Conservation (phyloP, 1,139 yeast species). For the Taphrina flavorubra region DNA sequence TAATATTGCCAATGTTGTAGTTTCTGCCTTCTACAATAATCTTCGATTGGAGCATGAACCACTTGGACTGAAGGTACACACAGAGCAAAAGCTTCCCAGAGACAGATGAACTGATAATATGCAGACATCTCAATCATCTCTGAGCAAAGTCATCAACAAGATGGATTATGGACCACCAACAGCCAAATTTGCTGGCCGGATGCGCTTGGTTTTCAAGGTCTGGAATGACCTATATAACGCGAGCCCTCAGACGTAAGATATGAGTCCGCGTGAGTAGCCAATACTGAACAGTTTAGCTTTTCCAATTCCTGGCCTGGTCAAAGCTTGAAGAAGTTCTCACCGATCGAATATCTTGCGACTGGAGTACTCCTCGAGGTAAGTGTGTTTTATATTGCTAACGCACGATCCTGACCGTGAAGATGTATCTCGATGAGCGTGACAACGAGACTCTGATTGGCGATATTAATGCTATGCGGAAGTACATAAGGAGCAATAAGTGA, state of each 20-base stretch:
- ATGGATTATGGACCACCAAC: slow-evolving; percentile 21
- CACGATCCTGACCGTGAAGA: background rate
- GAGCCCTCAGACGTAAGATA: slow-evolving; percentile 11
- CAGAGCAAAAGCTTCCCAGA: background rate
- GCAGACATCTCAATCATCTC: slow-evolving; percentile 6
- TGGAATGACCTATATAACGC: slow-evolving; percentile 24
- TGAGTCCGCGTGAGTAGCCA: background rate
- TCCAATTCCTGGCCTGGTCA: slow-evolving; percentile 12
- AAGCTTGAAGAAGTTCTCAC: slow-evolving; percentile 29
- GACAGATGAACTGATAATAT: background rate
- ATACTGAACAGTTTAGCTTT: background rate
- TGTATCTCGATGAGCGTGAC: background rate
- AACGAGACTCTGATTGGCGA: slow-evolving; percentile 22
- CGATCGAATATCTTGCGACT: slow-evolving; percentile 24
- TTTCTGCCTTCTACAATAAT: background rate
- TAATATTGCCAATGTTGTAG: slow-evolving; percentile 11
- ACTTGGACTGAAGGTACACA: slow-evolving; percentile 5
- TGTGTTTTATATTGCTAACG: background rate
- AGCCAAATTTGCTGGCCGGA: slow-evolving; percentile 6
- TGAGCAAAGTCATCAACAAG: slow-evolving; percentile 22
- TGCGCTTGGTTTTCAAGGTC: slow-evolving; percentile 16
- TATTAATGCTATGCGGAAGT: slow-evolving; percentile 25
- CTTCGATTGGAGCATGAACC: slow-evolving; percentile 2
- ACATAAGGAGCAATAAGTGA: slow-evolving; percentile 10
- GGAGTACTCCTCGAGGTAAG: slow-evolving; percentile 17